phyloP scores from a whole-genome alignment of 441 rosid genomes.

The Hura crepitans region DNA sequence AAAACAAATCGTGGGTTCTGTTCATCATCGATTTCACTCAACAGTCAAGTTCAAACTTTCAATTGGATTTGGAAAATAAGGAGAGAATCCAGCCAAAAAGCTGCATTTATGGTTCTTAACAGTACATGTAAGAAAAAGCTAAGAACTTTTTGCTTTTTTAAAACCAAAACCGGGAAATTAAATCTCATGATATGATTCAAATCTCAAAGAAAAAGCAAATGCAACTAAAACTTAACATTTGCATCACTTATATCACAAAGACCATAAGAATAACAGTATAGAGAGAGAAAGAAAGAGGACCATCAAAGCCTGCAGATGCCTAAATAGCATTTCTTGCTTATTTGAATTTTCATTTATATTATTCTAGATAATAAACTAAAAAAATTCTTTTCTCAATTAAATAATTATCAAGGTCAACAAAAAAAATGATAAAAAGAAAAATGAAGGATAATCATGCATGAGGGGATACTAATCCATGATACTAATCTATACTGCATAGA shows the following conservation, averaged over 20 bases:
- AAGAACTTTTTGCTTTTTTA: slow-evolving; percentile 7
- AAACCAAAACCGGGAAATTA: slow-evolving; percentile 6
- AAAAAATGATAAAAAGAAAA: no score
- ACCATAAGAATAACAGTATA: neutral
- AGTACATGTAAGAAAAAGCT: neutral
- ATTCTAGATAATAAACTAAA: no score
- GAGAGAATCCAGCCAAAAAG: neutral
- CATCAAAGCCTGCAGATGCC: slow-evolving; percentile 25
- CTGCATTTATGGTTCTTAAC: neutral
- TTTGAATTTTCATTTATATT: no score
- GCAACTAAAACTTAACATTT: slow-evolving; percentile 13
- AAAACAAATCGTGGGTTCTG: neutral
- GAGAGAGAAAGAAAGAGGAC: slow-evolving; percentile 20
- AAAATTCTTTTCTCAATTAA: no score
- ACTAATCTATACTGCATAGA: no score
- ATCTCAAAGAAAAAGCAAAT: slow-evolving; percentile 10
- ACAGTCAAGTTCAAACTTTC: neutral
- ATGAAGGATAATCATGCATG: no score
- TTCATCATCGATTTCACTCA: neutral
- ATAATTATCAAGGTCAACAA: no score
- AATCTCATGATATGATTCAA: slow-evolving; percentile 3
- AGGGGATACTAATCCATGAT: no score
- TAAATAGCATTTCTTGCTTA: no score
- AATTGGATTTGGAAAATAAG: neutral
- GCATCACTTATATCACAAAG: neutral